These are phyloP conservation scores for Talaromyces pinophilus DNA, from an alignment of 2,329 filamentous ascomycete species.

Conservation along the genomic window DNA sequence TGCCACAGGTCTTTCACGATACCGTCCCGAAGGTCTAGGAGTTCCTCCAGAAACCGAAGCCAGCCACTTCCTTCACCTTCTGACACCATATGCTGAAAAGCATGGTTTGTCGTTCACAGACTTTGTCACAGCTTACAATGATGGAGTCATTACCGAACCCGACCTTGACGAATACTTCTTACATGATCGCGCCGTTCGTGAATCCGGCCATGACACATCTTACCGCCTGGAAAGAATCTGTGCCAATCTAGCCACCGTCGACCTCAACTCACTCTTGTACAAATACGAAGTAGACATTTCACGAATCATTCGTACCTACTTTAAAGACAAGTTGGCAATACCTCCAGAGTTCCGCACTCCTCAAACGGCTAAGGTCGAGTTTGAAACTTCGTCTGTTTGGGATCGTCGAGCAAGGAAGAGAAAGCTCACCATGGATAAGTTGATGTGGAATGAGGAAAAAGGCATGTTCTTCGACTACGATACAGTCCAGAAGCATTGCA, in stretches of 20 bases:
- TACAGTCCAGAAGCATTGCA: constrained; percentile 76
- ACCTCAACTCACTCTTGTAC: constrained; percentile 91
- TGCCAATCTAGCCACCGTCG: constrained; percentile 87
- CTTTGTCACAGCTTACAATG: constrained; percentile 87
- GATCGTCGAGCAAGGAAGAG: constrained; percentile 83
- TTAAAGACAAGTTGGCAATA: constrained; percentile 78
- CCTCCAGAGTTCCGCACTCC: constrained; percentile 78
- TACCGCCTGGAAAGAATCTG: constrained; percentile 88
- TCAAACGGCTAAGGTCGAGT: constrained; percentile 63
- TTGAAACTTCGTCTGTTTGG: constrained; percentile 85
- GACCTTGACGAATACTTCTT: constrained; percentile 94
- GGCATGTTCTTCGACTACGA: constrained; percentile 99
- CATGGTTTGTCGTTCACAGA: constrained; percentile 77
- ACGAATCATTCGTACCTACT: constrained; percentile 78
- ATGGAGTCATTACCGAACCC: constrained; percentile 72
- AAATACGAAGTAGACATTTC: constrained; percentile 97
- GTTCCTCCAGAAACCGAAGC: constrained; percentile 92
- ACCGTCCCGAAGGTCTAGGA: constrained; percentile 78
- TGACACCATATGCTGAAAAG: constrained; percentile 81
- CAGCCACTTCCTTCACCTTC: constrained; percentile 79
- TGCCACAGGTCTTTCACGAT: constrained; percentile 76
- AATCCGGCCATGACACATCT: constrained; percentile 94
- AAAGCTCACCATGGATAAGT: constrained; percentile 84
- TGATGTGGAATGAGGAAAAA: constrained; percentile 86
- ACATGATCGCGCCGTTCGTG: constrained; percentile 91